Evolutionary conservation across 2,329 filamentous ascomycete species (phyloP), one percentile per base, ranked within the genome.

Genomic region (Stachybotrys echinatus): DNA sequence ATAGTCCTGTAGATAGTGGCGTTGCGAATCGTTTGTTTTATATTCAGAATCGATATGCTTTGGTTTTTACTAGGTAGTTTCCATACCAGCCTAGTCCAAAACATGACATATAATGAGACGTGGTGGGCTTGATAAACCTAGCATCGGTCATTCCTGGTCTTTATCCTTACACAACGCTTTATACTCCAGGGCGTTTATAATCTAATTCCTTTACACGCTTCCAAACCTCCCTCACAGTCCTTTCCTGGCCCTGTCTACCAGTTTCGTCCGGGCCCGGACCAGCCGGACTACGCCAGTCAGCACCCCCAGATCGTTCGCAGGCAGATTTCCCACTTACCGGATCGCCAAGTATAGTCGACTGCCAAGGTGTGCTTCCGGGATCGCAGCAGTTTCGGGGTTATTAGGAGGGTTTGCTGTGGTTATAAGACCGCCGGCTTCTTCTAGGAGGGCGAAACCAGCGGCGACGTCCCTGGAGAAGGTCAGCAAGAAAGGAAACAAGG

Each of bases 141-240:
- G n/a, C n/a, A n/a, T n/a, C n/a, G n/a, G n/a, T n/a, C n/a, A n/a
- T n/a, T n/a, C n/a, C n/a, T n/a, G n/a, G n/a, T n/a, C n/a, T n/a
- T n/a, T n/a, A n/a, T n/a, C n/a, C n/a, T n/a, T n/a, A n/a, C n/a
- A n/a, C n/a, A n/a, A n/a, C n/a, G n/a, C n/a, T 34, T 49, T 54
- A 81, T 47, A 71, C 76, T 2, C 84, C 84, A 1, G 85, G 87
- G 19, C 87, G 74, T 21, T 71, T 69, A 61, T 90, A 91, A 57
- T 89, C 83, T 49, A 91, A 66, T 12, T 74, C 69, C 47, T 78
- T 71, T 6, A 89, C 87, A 31, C 87, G 74, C 55, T 77, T 79
- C 87, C 88, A 91, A 1, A 88, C 83, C 59, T 89, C 86, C 42
- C 86, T 73, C 2, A 89, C 84, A 1, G 84, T 79, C 51, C 87